These are phyloP conservation scores for Coleophoma cylindrospora DNA, from an alignment of 2,329 filamentous ascomycete species.

Conservation along the genomic window DNA sequence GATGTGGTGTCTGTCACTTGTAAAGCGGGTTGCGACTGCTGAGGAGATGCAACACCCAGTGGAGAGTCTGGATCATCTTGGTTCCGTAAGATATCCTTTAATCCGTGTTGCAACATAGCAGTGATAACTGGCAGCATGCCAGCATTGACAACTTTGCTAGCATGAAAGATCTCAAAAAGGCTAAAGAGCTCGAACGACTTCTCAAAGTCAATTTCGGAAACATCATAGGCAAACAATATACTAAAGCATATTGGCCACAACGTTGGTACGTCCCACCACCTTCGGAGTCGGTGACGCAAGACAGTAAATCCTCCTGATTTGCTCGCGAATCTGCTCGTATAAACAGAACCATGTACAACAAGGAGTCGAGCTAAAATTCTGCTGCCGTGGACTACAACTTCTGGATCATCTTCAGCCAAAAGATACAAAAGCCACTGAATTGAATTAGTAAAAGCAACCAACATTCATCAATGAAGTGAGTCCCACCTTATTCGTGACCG, in stretches of 20 bases:
- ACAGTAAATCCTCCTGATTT: conserved; percentile 87
- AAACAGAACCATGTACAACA: conserved; percentile 73
- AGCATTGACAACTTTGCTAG: conserved; percentile 64
- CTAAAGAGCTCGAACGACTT: conserved; percentile 69
- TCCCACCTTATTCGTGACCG: conserved; percentile 87
- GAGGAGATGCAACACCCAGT: conserved; percentile 15
- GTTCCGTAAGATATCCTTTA: conserved; percentile 64
- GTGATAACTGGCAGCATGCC: conserved; percentile 77
- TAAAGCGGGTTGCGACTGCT: conserved; percentile 13
- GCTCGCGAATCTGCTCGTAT: conserved; percentile 82
- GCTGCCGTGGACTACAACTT: conserved; percentile 74
- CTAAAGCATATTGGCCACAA: conserved; percentile 88
- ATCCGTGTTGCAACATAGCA: conserved; percentile 80
- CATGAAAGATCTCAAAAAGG: conserved; percentile 69
- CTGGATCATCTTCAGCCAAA: conserved; percentile 78
- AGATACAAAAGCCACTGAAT: conserved; percentile 84
- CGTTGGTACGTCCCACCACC: conserved; percentile 82
- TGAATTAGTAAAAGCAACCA: conserved; percentile 24
- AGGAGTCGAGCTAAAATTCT: conserved; percentile 82
- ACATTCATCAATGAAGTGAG: conserved; percentile 2
- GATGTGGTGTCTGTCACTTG: conserved; percentile 16
- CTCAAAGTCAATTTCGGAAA: conserved; percentile 69
- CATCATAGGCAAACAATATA: conserved; percentile 80
- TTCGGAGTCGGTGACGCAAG: conserved; percentile 73
- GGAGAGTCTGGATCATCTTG: conserved; percentile 57